Evolutionary conservation across 1,139 yeast species (phyloP), one percentile per base, ranked within the genome.

Genomic region (Zygoascus sp.): DNA sequence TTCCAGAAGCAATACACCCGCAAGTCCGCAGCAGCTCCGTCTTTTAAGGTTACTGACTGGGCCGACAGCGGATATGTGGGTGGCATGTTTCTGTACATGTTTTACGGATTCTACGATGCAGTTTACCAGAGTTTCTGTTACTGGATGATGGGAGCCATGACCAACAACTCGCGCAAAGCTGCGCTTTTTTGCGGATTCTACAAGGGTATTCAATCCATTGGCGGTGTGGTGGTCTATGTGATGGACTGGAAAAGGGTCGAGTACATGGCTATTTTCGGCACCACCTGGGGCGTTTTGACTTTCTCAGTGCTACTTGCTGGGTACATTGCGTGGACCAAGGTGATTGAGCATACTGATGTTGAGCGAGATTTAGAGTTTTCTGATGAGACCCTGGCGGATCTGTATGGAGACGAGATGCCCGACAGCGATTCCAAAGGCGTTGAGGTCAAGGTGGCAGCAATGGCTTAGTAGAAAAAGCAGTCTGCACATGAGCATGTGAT

Each of bases 161-260:
- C 49, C 27, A 42, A 46, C 43, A 23, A 28, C 16, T 39, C 49
- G 10, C 30, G 46, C 27, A 42, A 46, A 25, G 36, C 35, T 11
- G 49, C 44, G 6, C 34, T 46, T 6, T 46, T 36, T 23, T 45
- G 40, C 32, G 81, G 81, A 39, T 74, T 75, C 60, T 79, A 76
- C 66, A 79, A 79, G 65, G 78, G 81, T 49, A 63, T 78, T 45
- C 83, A 79, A 64, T 72, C 78, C 32, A 81, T 80, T 8, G 81
- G 80, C 58, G 79, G 79, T 13, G 82, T 80, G 17, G 67, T 79
- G 47, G 75, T 73, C 9, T 79, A 82, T 82, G 66, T 79, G 56
- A 65, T 79, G 50, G 81, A 79, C 57, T 72, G 77, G 25, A 52
- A 66, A 40, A 61, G 60, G 2, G 59, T 56, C 8, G 64, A 76